Conservation (phyloP, 1,284 basidiomycete genomes). For the Vanrija pseudolonga region DNA sequence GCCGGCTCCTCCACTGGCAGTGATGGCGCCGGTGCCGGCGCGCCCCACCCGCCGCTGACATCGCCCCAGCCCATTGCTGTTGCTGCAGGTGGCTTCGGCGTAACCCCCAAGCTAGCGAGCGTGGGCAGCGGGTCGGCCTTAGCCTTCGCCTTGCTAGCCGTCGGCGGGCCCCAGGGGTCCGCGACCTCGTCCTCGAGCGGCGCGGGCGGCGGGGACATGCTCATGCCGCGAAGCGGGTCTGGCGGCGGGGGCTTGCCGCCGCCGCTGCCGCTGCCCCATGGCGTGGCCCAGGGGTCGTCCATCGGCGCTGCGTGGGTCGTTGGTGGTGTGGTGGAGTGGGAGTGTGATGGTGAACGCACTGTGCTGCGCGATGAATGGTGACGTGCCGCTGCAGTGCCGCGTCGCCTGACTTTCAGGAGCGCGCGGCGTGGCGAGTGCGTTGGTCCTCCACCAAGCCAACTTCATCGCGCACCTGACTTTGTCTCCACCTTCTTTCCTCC, state of each 20-base stretch:
- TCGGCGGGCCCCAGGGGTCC: constrained; percentile 15
- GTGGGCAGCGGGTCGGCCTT: neutral
- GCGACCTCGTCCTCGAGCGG: constrained; percentile 3
- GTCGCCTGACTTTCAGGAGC: neutral
- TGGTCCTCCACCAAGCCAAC: neutral
- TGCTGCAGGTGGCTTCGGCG: too few species aligned
- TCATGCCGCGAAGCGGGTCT: constrained; percentile 4
- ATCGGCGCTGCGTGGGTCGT: constrained; percentile 1
- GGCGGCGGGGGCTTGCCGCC: neutral
- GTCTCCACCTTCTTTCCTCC: neutral
- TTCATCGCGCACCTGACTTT: neutral
- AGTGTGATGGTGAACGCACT: neutral
- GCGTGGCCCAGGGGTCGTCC: constrained; percentile 19
- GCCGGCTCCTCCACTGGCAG: neutral
- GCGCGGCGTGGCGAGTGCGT: neutral
- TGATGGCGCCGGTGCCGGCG: neutral
- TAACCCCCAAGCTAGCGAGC: neutral
- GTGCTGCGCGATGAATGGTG: neutral
- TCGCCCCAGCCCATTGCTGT: too few species aligned
- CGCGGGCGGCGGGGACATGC: constrained; percentile 8
- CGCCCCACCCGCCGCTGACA: neutral
- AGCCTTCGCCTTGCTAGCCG: neutral
- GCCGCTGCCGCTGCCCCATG: constrained; percentile 7
- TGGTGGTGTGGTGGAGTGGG: neutral
- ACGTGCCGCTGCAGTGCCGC: neutral